Evolutionary conservation across 768 basidiomycete genomes (phyloP), one percentile per base, ranked within the genome.

Genomic region (Ramaria sp.): DNA sequence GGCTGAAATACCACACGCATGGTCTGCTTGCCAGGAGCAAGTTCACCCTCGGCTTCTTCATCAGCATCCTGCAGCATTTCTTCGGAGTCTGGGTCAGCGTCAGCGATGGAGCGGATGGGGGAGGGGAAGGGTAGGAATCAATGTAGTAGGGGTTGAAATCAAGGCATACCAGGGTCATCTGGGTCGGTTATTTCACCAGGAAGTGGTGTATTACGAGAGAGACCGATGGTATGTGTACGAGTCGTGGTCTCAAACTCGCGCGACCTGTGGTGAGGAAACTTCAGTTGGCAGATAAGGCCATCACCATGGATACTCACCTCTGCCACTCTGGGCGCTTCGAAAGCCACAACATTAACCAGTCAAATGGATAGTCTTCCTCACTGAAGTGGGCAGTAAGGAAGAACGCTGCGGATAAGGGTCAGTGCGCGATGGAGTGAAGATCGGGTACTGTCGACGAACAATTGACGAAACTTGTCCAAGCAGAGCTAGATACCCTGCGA

Each of bases 291-390:
- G 28, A 44, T 10, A 15, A 9, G 22, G n/a, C n/a, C 2, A 42
- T 22, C n/a, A n/a, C 15, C 5, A 15, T 25, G 16, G 18, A 25
- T 22, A 38, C 56, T 20, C 32, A 52, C 56, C 87, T 83, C 63
- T 90, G 88, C 88, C 88, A 90, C 67, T 90, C 88, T 39, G 88
- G 76, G 36, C 85, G 77, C 50, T 86, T 82, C 41, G 86, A 86
- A 48, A 91, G 79, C 88, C 88, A 91, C 30, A 89, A 76, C 85
- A 90, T 90, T 50, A 91, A 76, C 88, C 88, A 91, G 69, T 91
- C 88, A 61, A 89, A 91, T 3, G 88, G 88, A 59, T 86, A 86
- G 64, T 91, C 88, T 67, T 91, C 88, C 69, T 91, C 88, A 59
- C 81, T 85, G 72, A 91, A 91, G 68, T 90, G 85, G 8, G 88